Base-by-base conservation (phyloP, 345 rosid species). In the Raphanus raphanistrum region DNA sequence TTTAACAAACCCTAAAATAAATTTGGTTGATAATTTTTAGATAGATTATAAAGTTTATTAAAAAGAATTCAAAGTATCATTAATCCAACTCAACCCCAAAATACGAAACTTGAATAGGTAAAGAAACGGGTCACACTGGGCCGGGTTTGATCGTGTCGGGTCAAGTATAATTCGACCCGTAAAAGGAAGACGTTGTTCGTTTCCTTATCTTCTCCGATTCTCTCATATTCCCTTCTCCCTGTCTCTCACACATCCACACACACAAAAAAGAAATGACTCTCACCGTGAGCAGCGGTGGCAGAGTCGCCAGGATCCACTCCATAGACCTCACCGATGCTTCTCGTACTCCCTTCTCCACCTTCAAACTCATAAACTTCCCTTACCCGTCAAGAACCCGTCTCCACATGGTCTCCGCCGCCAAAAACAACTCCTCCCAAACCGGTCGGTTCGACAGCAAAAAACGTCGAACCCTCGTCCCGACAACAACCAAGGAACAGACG, bases 371-470 rank as follows among this genome's bases (percentile, higher is more conserved):
- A 79, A 74, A 72, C 71, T 70, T 76, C 84, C 80, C 16, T 35
- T 27, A 29, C 8, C 74, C 68, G 8, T 72, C 69, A 77, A 9
- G 63, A 77, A 67, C 70, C 71, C 71, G 78, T 70, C 31, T 72
- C 57, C 87, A 86, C 78, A 70, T 86, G 6, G 87, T 85, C 78
- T 85, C 85, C 3, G 88, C 87, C 8, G 85, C 94, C 74, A 92
- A 86, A 84, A 90, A 90, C 78, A 48, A 82, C 68, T 80, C 92
- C 15, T 32, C 94, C 16, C 84, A 83, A 77, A 87, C 89, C 67
- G 92, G 98, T 59, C 87, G 87, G 43, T 88, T 88, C 79, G 92
- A 87, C 82, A 84, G 94, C 80, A 85, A 48, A 80, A 88, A 88
- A 57, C 83, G 87, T 66, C 82, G 87, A 73, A 80, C 76, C 77